Conservation (phyloP, 805 yeast species). For the Wickerhamomyces pijperi region DNA sequence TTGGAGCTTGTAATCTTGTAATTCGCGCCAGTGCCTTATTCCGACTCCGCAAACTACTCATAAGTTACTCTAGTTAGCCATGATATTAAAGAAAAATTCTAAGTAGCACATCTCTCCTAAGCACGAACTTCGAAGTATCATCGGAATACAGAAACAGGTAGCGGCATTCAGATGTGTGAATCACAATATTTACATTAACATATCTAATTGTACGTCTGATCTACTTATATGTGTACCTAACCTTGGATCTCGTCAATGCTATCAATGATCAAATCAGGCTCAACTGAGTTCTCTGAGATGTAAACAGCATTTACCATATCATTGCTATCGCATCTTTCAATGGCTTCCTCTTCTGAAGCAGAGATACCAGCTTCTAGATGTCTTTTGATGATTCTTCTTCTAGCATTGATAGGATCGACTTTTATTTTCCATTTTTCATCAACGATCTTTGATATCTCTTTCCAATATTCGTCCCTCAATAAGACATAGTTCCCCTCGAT, state of each 20-base stretch:
- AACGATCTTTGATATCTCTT: slow-evolving; percentile 3
- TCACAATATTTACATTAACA: no score
- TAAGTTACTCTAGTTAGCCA: no score
- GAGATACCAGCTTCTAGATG: slow-evolving; percentile 5
- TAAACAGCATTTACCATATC: slow-evolving; percentile 6
- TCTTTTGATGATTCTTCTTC: slow-evolving; percentile 5
- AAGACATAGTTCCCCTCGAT: slow-evolving; percentile 12
- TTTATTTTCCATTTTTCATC: slow-evolving; percentile 8
- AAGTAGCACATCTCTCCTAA: no score
- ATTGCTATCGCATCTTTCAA: slow-evolving; percentile 3
- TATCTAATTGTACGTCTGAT: no score
- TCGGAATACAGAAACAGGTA: no score
- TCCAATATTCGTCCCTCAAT: slow-evolving; percentile 11
- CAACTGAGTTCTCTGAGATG: slow-evolving; percentile 4
- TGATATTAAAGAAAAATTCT: no score
- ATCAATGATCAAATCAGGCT: slow-evolving; percentile 3
- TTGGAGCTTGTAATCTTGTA: no score
- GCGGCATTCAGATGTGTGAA: no score
- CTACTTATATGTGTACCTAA: not conserved
- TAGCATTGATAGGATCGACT: slow-evolving; percentile 2
- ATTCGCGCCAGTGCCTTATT: no score
- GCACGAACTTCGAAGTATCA: no score
- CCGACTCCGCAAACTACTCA: no score
- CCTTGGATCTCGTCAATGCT: slow-evolving; percentile 1
- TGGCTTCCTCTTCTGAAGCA: slow-evolving; percentile 2